phyloP scores from a whole-genome alignment of 371 early-diverging fungal species.

The Zopfochytrium polystomum region DNA sequence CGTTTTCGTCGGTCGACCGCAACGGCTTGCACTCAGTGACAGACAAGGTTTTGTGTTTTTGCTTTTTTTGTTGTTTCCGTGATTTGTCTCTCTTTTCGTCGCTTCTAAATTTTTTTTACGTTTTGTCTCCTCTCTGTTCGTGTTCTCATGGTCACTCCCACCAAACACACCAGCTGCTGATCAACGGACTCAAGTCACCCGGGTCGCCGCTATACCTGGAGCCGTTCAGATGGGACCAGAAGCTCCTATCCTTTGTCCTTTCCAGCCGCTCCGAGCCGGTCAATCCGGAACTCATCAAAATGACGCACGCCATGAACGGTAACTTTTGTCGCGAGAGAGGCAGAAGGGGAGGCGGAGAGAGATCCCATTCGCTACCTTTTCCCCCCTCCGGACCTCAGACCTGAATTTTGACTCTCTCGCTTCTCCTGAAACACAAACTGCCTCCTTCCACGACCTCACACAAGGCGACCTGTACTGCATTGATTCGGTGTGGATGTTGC shows the following conservation, averaged over 20 bases:
- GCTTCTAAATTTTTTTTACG: too few relatives aligned
- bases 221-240: constrained; percentile 77
- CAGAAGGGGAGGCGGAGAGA: too few relatives aligned
- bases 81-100: too few relatives aligned
- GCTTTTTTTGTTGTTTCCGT: too few relatives aligned
- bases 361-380: too few relatives aligned
- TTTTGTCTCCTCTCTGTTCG: too few relatives aligned
- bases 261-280: constrained; percentile 47
- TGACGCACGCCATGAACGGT: constrained; percentile 68
- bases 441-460: not conserved
- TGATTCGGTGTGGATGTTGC: constrained; percentile 41
- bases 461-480: constrained; percentile 50
- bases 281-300: constrained; percentile 52
- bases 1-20: constrained; percentile 26
- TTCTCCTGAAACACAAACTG: not conserved
- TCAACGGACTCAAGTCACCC: constrained; percentile 56
- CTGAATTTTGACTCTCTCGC: constrained; percentile 10
- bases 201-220: constrained; percentile 60
- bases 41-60: constrained; percentile 15
- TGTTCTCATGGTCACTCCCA: too few relatives aligned
- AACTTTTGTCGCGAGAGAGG: too few relatives aligned
- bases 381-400: too few relatives aligned
- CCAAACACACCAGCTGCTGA: constrained; percentile 51
- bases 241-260: constrained; percentile 58
- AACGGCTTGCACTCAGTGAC: constrained; percentile 13